A percentile compares a stretch with the other conserved stretches of the same genome.
Conservation (phyloP, 2,329 filamentous ascomycete species). For the Trichoderma atrobrunneum region DNA sequence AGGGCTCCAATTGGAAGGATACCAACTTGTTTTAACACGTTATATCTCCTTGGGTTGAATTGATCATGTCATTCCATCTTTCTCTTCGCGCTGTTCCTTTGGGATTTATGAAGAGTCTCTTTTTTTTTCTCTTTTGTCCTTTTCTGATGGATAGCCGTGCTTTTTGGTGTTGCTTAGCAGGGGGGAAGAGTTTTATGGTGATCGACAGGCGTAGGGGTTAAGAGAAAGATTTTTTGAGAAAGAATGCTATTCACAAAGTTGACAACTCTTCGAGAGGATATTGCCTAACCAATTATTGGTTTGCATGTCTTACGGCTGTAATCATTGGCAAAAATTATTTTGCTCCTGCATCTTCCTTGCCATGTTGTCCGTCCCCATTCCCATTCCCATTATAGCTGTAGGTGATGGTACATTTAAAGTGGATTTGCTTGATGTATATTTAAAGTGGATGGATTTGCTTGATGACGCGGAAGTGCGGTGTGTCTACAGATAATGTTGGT, state of each 20-base stretch:
- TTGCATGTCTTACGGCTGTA: not conserved
- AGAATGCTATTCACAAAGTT: not conserved
- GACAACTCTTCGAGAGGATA: not conserved
- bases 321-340: too few relatives aligned
- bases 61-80: not conserved
- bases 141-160: not conserved
- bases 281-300: not conserved
- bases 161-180: not conserved
- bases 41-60: conserved; percentile 8
- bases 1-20: conserved; percentile 18
- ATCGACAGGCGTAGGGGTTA: not conserved
- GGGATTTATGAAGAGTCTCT: not conserved
- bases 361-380: too few relatives aligned
- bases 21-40: conserved; percentile 20
- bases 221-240: conserved; percentile 2
- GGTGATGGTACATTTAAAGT: too few relatives aligned
- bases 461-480: too few relatives aligned
- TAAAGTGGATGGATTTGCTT: too few relatives aligned
- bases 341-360: too few relatives aligned
- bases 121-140: not conserved
- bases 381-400: too few relatives aligned
- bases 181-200: not conserved
- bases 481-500: too few relatives aligned
- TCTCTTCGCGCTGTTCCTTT: not conserved
- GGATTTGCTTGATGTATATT: too few relatives aligned